phyloP scores from a whole-genome alignment of 768 basidiomycete genomes.

The Psilocybe tampanensis region DNA sequence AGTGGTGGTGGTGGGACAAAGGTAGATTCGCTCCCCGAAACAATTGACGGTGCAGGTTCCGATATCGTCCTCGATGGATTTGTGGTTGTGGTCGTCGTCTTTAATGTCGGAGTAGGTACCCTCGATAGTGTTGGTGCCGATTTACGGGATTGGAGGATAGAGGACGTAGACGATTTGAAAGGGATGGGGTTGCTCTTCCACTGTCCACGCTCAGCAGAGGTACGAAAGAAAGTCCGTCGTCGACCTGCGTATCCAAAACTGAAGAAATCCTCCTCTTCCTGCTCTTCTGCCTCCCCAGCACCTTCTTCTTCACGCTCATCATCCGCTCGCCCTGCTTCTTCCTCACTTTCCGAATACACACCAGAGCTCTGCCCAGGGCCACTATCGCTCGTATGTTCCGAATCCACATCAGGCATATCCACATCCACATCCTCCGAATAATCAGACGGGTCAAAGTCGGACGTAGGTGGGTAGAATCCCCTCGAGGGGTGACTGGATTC shows the following conservation, averaged over 20 bases:
- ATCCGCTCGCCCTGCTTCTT: slow-evolving; percentile 25
- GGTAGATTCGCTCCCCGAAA: slow-evolving; percentile 13
- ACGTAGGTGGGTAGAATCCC: slow-evolving; percentile 29
- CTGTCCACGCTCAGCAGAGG: slow-evolving; percentile 60
- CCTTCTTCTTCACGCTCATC: slow-evolving; percentile 34
- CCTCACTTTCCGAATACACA: slow-evolving; percentile 37
- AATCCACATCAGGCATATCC: slow-evolving; percentile 24
- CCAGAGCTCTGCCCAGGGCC: slow-evolving; percentile 25
- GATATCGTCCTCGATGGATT: slow-evolving; percentile 34
- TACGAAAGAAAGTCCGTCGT: slow-evolving; percentile 54
- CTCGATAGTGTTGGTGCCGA: slow-evolving; percentile 36
- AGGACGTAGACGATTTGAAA: slow-evolving; percentile 25
- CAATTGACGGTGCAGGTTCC: slow-evolving; percentile 35
- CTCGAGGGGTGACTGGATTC: slow-evolving; percentile 30
- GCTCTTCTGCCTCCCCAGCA: slow-evolving; percentile 23
- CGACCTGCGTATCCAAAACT: slow-evolving; percentile 28
- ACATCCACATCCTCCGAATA: slow-evolving; percentile 28
- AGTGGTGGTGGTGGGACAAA: too few relatives aligned
- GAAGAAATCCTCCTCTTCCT: slow-evolving; percentile 29
- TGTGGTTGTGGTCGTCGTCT: too few relatives aligned
- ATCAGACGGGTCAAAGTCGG: slow-evolving; percentile 37
- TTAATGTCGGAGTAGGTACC: slow-evolving; percentile 28
- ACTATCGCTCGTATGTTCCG: slow-evolving; percentile 27
- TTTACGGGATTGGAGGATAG: slow-evolving; percentile 30
- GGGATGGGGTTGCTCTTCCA: slow-evolving; percentile 57